Evolutionary conservation across 1,139 yeast species (phyloP).

Genomic region (Saccharomyces hybrid): DNA sequence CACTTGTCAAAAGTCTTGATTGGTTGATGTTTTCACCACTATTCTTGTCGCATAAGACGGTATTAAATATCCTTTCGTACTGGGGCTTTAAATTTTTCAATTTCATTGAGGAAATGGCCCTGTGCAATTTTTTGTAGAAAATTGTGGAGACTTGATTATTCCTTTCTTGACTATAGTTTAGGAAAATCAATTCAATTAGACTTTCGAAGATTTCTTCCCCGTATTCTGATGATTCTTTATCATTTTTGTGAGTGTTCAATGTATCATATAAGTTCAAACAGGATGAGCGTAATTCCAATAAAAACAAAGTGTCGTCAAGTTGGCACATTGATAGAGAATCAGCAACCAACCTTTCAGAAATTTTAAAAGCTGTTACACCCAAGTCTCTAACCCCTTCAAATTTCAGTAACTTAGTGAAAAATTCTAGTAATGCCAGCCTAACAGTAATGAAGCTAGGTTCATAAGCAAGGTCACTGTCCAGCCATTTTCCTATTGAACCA

Average conservation of each 20-base stretch:
- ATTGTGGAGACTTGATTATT: constrained; percentile 23
- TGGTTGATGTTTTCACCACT: constrained; percentile 17
- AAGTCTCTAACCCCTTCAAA: constrained; percentile 15
- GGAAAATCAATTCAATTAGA: constrained; percentile 24
- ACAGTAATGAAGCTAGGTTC: constrained; percentile 46
- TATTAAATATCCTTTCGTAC: constrained; percentile 18
- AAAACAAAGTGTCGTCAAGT: constrained; percentile 34
- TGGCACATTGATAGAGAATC: constrained; percentile 47
- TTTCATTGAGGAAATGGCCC: constrained; percentile 14
- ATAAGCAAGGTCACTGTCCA: constrained; percentile 55
- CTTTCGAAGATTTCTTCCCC: constrained; percentile 10
- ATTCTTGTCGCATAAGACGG: not conserved
- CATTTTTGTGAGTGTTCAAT: constrained; percentile 36
- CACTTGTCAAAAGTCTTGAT: constrained; percentile 35
- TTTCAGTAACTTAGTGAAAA: constrained; percentile 34
- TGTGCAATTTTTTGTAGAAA: constrained; percentile 19
- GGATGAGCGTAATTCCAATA: constrained; percentile 36
- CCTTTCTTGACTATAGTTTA: constrained; percentile 13
- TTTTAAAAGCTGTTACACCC: constrained; percentile 8
- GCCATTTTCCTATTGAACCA: constrained; percentile 47
- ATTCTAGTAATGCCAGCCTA: constrained; percentile 46
- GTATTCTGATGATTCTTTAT: constrained; percentile 16
- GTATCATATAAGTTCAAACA: constrained; percentile 32
- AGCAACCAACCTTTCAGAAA: constrained; percentile 34
- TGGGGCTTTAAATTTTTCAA: constrained; percentile 10